Evolutionary conservation across 73 alveolate species (phyloP).

Genomic region (Paramecium sonneborni): DNA sequence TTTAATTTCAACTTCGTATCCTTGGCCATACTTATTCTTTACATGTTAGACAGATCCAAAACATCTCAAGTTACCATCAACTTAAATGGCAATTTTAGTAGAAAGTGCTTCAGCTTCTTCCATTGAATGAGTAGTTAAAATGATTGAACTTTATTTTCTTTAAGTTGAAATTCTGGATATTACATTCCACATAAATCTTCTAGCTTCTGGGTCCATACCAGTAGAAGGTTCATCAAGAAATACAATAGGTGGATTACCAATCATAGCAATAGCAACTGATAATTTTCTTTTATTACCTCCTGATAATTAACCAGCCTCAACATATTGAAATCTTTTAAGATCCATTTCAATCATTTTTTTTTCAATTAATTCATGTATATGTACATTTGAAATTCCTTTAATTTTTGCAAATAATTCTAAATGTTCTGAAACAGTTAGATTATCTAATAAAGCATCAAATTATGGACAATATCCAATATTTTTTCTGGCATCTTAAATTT

Average conservation of each 20-base stretch:
- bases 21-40: slow-evolving; percentile 88
- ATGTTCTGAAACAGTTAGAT: slow-evolving; percentile 93
- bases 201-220: slow-evolving; percentile 96
- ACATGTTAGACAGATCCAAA: slow-evolving; percentile 87
- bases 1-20: slow-evolving; percentile 86
- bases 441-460: slow-evolving; percentile 94
- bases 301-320: slow-evolving; percentile 87
- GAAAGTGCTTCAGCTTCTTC: slow-evolving; percentile 95
- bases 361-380: slow-evolving; percentile 62
- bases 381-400: slow-evolving; percentile 84
- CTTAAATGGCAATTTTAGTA: slow-evolving; percentile 91
- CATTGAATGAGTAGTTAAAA: slow-evolving; percentile 92
- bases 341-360: slow-evolving; percentile 82
- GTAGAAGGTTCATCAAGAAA: slow-evolving; percentile 97
- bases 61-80: slow-evolving; percentile 89
- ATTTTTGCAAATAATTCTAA: slow-evolving; percentile 92
- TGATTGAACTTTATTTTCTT: slow-evolving; percentile 79
- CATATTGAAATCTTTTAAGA: slow-evolving; percentile 74
- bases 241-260: slow-evolving; percentile 97
- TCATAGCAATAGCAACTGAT: slow-evolving; percentile 94
- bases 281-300: slow-evolving; percentile 98
- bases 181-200: slow-evolving; percentile 95
- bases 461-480: slow-evolving; percentile 98
- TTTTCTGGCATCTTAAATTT: slow-evolving; percentile 73
- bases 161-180: slow-evolving; percentile 84